phyloP scores from a whole-genome alignment of 257 asterid genomes.

The Solanum medicagineum region DNA sequence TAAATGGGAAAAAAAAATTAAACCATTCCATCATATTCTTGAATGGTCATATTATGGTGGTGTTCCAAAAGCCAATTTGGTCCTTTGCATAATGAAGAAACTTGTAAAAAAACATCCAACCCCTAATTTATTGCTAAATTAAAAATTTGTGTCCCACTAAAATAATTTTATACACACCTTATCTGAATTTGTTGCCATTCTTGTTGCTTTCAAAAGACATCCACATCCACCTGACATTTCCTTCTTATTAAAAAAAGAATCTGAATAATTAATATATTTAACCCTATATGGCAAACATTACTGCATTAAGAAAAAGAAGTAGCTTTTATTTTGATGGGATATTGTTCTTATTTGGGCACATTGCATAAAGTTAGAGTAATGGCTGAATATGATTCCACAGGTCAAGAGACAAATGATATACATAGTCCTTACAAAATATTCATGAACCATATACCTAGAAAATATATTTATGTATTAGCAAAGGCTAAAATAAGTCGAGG shows the following conservation, averaged over 20 bases:
- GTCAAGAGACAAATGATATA: not conserved
- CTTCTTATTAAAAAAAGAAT: not conserved
- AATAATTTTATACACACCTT: not conserved
- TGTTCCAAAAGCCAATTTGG: not conserved
- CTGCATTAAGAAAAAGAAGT: not conserved
- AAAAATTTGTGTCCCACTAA: not conserved
- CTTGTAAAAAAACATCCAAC: not conserved
- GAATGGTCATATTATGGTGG: not conserved
- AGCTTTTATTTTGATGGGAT: not conserved
- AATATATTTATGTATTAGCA: not conserved
- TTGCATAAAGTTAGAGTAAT: not conserved
- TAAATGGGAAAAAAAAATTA: not conserved
- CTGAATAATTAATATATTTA: not conserved
- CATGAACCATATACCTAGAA: not conserved
- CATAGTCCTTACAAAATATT: not conserved
- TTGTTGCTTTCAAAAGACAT: not conserved
- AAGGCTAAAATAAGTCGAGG: no score
- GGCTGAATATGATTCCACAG: not conserved
- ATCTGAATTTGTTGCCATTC: not conserved
- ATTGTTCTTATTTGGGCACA: not conserved
- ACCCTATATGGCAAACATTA: not conserved
- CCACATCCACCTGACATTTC: not conserved
- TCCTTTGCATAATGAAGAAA: not conserved
- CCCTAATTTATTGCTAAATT: not conserved
- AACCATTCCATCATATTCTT: not conserved